Base-by-base conservation (phyloP, 345 rosid species). In the Rhodomyrtus tomentosa region DNA sequence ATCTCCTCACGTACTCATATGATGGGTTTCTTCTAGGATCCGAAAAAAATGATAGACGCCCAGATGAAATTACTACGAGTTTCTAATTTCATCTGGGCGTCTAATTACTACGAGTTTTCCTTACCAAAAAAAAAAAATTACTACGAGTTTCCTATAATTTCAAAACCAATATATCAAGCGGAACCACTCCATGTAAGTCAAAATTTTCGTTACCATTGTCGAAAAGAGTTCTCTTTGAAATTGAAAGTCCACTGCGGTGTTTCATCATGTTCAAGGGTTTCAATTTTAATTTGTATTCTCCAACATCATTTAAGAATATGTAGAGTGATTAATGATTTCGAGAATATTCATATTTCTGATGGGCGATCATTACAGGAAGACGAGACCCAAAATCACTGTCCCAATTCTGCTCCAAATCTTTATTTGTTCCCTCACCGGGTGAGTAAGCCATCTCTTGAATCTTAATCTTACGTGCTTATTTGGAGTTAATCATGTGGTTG, bases 381-480 rank as follows among this genome's bases (percentile, higher is more conserved):
- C 96, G 24, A 93, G 94, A 87, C 98, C 98, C 53, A 92, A 88
- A 90, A 89, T 97, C 85, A 93, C 95, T 5, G 36, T 42, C 72
- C 59, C 56, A 10, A 84, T 97, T 86, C 88, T 97, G 59, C 83
- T 93, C 82, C 93, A 92, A 87, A 74, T 90, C 84, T 94, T 95
- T 92, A 81, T 93, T 29, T 97, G 98, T 83, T 97, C 99, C 68
- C 84, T 95, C 55, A 97, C 99, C 2, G 99, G 98, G 99, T 95
- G 91, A 87, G 15, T 8, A 10, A 50, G 42, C 42, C 79, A 36
- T 0, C 45, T 36, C 79, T 68, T 16, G 25, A 68, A 68, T 68
- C 10, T 18, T 21, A 42, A 36, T 20, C 38, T 36, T 68, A 13
- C 25, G 20, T 68, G 20, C 79, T 18, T 68, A 36, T 40, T 11